Percentiles rank a stretch among this genome's conserved stretches.
phyloP scores from a whole-genome alignment of 176 grass and related monocot species.

The Aegilops sharonensis region DNA sequence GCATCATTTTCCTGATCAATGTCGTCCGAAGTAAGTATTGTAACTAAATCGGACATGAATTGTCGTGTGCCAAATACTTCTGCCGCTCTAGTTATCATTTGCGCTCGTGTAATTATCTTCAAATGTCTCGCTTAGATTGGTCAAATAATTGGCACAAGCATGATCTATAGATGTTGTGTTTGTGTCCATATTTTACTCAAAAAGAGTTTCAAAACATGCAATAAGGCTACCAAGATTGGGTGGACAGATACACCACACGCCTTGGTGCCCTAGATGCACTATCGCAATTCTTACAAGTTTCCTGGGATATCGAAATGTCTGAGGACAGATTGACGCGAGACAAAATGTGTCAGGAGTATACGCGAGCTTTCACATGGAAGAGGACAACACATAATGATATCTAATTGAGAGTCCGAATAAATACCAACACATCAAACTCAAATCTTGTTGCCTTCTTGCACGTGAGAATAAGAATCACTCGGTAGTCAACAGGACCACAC shows the following conservation, averaged over 20 bases:
- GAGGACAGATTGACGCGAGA: neutral
- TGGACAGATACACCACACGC: neutral
- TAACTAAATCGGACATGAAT: no score
- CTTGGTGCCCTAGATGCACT: neutral
- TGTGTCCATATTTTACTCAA: neutral
- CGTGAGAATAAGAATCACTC: neutral
- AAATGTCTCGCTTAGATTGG: neutral
- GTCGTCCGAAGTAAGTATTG: no score
- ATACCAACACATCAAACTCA: neutral
- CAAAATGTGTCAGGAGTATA: neutral
- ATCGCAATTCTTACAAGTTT: neutral
- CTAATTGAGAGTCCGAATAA: neutral
- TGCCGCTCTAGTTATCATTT: no score
- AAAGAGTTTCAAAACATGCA: neutral
- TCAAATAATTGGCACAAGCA: neutral
- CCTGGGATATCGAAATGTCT: neutral
- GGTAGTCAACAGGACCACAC: neutral
- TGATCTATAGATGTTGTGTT: neutral
- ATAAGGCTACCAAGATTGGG: neutral
- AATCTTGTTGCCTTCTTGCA: neutral
- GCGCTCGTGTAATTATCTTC: neutral
- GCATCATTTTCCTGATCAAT: no score
- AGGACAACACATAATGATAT: neutral
- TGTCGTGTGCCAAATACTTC: no score
- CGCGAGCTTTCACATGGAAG: neutral